These are phyloP conservation scores for Priceomyces melissophilus DNA, from an alignment of 805 yeast species.

Conservation along the genomic window DNA sequence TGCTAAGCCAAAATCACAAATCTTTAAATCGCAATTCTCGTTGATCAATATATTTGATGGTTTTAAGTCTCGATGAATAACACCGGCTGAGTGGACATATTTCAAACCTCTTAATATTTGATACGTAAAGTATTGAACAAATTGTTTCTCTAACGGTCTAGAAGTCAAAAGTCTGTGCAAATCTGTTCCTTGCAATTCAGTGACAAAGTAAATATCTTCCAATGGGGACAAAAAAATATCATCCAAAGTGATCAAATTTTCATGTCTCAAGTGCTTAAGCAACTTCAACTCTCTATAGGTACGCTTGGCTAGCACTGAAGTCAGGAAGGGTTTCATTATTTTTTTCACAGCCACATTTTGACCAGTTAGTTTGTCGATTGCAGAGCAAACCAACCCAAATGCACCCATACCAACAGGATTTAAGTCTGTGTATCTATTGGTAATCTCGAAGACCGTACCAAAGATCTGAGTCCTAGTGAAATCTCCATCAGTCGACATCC, in stretches of 20 bases:
- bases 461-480: constrained; percentile 81
- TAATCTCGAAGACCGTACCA: constrained; percentile 92
- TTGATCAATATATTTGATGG: constrained; percentile 82
- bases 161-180: constrained; percentile 86
- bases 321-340: constrained; percentile 95
- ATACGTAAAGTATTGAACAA: constrained; percentile 93
- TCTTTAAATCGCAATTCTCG: constrained; percentile 87
- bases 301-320: constrained; percentile 92
- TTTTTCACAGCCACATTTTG: constrained; percentile 97
- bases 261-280: constrained; percentile 90
- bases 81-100: constrained; percentile 90
- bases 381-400: constrained; percentile 95
- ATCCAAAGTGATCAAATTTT: constrained; percentile 86
- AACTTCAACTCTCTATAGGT: constrained; percentile 94
- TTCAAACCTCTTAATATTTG: constrained; percentile 89
- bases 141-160: constrained; percentile 92
- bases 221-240: constrained; percentile 92
- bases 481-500: constrained; percentile 43
- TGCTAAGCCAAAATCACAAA: constrained; percentile 93
- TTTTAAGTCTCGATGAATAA: constrained; percentile 83
- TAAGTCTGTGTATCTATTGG: constrained; percentile 82
- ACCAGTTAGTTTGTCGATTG: constrained; percentile 82
- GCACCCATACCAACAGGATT: constrained; percentile 99
- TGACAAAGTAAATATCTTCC: constrained; percentile 94
- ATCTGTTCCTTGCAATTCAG: constrained; percentile 96